These are phyloP conservation scores for Botrytis squamosa DNA, from an alignment of 2,329 filamentous ascomycete species.

Conservation along the genomic window DNA sequence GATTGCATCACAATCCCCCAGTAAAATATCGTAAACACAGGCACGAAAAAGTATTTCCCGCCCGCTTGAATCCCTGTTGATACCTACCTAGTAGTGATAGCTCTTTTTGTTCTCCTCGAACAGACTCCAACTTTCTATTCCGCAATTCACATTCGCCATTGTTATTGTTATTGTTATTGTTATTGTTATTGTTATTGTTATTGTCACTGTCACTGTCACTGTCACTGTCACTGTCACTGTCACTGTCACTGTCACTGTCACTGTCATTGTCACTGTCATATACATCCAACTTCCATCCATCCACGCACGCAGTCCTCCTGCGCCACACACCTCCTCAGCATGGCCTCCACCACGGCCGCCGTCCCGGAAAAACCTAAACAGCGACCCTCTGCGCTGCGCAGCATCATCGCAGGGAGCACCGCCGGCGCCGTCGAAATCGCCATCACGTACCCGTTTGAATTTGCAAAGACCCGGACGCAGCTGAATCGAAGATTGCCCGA, in stretches of 20 bases:
- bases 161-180: background rate
- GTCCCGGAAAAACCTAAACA: slow-evolving; percentile 44
- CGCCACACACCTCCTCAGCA: slow-evolving; percentile 18
- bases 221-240: background rate
- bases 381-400: slow-evolving; percentile 76
- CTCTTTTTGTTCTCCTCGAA: background rate
- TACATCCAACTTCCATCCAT: background rate
- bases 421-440: slow-evolving; percentile 76
- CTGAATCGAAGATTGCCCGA: slow-evolving; percentile 81
- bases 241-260: background rate
- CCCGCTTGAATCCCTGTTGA: background rate
- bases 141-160: background rate
- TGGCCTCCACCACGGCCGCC: slow-evolving; percentile 22
- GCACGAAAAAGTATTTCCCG: slow-evolving; percentile 3
- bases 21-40: background rate
- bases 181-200: no score
- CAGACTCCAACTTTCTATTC: background rate
- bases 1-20: background rate
- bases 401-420: slow-evolving; percentile 87
- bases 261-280: background rate
- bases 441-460: slow-evolving; percentile 93
- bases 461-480: slow-evolving; percentile 93
- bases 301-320: background rate
- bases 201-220: no score
- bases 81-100: background rate